Evolutionary conservation across 2,329 filamentous ascomycete species (phyloP).

Genomic region (Trichophyton rubrum): DNA sequence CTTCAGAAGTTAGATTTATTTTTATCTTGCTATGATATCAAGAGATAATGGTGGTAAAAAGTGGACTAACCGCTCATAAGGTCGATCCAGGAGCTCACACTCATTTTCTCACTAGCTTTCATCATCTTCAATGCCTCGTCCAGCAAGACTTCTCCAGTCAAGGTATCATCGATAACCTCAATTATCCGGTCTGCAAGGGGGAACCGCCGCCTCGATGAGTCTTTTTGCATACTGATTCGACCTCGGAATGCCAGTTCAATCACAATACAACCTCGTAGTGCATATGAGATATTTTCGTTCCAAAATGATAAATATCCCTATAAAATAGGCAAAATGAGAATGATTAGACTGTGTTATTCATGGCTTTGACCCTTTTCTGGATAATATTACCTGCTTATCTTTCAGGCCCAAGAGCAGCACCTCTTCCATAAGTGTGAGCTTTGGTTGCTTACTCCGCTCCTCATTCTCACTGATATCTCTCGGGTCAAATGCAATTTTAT

Average conservation of each 20-base stretch:
- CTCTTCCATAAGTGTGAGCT: slow-evolving; percentile 98
- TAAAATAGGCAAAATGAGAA: not conserved
- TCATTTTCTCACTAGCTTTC: slow-evolving; percentile 99
- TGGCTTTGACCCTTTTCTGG: not conserved
- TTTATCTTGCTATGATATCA: not conserved
- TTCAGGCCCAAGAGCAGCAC: slow-evolving; percentile 89
- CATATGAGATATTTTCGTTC: slow-evolving; percentile 99
- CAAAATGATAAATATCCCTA: slow-evolving; percentile 98
- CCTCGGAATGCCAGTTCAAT: slow-evolving; percentile 93
- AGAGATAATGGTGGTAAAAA: not conserved
- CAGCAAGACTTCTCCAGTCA: slow-evolving; percentile 91
- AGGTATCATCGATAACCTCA: slow-evolving; percentile 90
- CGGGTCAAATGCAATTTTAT: slow-evolving; percentile 97
- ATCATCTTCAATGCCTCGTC: slow-evolving; percentile 99
- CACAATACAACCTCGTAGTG: slow-evolving; percentile 92
- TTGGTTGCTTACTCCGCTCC: slow-evolving; percentile 93
- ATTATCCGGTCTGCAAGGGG: slow-evolving; percentile 86
- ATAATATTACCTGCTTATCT: slow-evolving; percentile 75
- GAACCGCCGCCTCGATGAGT: slow-evolving; percentile 80
- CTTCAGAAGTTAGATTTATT: slow-evolving; percentile 13
- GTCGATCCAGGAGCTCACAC: slow-evolving; percentile 97
- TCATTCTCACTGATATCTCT: slow-evolving; percentile 94
- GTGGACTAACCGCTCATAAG: slow-evolving; percentile 73
- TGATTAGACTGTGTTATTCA: not conserved
- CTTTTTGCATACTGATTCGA: slow-evolving; percentile 96